A percentile compares a stretch with the other conserved stretches of the same genome.
These are phyloP conservation scores for Fragilaria radians DNA, from an alignment of 108 stramenopile species.

Conservation along the genomic window DNA sequence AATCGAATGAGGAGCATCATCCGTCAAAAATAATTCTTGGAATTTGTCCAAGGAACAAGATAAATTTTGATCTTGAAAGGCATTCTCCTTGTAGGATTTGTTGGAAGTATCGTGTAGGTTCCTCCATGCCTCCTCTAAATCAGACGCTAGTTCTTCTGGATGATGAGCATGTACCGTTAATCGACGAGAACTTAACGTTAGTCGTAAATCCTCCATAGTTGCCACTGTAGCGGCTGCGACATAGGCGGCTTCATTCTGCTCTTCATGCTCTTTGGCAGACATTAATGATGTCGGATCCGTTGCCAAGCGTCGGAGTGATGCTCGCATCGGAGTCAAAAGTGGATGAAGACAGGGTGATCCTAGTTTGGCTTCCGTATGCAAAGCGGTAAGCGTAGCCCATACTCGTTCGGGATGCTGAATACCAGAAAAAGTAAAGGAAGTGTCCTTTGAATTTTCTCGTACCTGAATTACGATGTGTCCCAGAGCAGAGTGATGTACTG, in stretches of 20 bases:
- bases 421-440: background rate
- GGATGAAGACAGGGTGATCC: background rate
- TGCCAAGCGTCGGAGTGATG: background rate
- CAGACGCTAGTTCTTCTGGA: background rate
- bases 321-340: background rate
- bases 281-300: background rate
- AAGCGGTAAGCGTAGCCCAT: background rate
- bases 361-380: background rate
- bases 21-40: slow-evolving; percentile 34
- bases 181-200: background rate
- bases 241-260: background rate
- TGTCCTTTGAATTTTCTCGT: background rate
- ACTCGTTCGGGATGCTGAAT: background rate
- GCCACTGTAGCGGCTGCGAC: background rate
- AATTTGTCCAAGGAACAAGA: slow-evolving; percentile 47
- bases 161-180: background rate
- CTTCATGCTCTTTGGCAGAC: background rate
- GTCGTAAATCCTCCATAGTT: background rate
- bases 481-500: background rate
- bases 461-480: background rate
- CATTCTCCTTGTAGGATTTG: background rate
- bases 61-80: slow-evolving; percentile 15
- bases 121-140: background rate
- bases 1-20: slow-evolving; percentile 44
- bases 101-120: background rate